phyloP scores from a whole-genome alignment of 169 alveolate genomes.

The Cryptosporidium viatorum region DNA sequence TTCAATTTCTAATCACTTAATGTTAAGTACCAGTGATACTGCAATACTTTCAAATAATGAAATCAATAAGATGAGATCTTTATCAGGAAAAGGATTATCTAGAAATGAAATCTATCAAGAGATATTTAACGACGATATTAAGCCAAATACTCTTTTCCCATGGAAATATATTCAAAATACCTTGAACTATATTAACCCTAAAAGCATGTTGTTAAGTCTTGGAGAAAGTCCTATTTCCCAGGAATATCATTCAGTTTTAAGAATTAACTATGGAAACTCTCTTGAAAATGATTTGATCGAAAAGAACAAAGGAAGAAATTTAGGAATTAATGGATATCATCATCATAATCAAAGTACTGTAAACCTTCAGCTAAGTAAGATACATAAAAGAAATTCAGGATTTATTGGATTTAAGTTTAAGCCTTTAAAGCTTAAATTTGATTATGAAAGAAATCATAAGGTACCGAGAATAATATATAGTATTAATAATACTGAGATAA shows the following conservation, averaged over 20 bases:
- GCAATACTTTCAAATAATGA: slow-evolving; percentile 21
- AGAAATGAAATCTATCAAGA: background rate
- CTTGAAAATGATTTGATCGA: slow-evolving; percentile 18
- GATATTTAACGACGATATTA: slow-evolving; percentile 2
- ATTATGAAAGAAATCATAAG: background rate
- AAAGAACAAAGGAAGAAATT: background rate
- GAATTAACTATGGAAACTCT: slow-evolving; percentile 57
- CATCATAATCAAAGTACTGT: background rate
- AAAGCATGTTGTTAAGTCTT: slow-evolving; percentile 5
- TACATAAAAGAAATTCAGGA: slow-evolving; percentile 17
- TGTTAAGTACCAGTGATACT: slow-evolving; percentile 73
- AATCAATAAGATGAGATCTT: background rate
- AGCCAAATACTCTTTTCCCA: slow-evolving; percentile 66
- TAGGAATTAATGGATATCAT: background rate
- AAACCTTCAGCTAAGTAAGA: background rate
- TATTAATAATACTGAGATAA: slow-evolving; percentile 17
- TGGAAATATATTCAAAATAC: slow-evolving; percentile 71
- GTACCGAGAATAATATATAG: slow-evolving; percentile 54
- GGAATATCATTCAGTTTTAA: slow-evolving; percentile 29
- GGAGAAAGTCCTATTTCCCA: background rate
- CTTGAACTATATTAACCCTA: slow-evolving; percentile 32
- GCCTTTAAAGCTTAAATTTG: slow-evolving; percentile 16
- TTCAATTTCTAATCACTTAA: slow-evolving; percentile 54
- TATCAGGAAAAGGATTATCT: background rate
- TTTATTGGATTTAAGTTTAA: slow-evolving; percentile 38